phyloP scores from a whole-genome alignment of 495 filamentous ascomycete genomes.

The Penicillium mononematosum region DNA sequence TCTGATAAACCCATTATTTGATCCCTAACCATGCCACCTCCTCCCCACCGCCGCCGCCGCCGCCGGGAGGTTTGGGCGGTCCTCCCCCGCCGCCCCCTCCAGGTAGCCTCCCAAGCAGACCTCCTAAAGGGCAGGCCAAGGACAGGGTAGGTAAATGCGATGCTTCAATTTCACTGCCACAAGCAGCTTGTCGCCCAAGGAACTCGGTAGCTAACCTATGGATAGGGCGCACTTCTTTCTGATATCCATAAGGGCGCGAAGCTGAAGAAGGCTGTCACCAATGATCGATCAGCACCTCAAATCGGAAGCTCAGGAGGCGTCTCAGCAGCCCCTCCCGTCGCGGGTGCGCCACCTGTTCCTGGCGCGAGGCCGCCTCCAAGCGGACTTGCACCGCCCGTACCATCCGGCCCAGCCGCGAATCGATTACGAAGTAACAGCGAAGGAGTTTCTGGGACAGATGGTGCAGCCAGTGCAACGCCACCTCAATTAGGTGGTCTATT shows the following conservation, averaged over 20 bases:
- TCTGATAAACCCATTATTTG: conserved; percentile 7
- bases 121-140: conserved; percentile 46
- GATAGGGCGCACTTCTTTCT: conserved; percentile 78
- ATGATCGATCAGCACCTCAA: conserved; percentile 86
- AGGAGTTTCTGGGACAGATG: conserved; percentile 46
- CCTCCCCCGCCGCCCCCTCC: conserved; percentile 67
- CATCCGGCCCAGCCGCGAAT: conserved; percentile 52
- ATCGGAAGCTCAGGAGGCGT: conserved; percentile 57
- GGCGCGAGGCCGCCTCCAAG: conserved; percentile 59
- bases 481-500: conserved; percentile 87
- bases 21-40: conserved; percentile 57
- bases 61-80: conserved; percentile 62
- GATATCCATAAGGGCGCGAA: conserved; percentile 82
- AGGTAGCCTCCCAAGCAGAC: conserved; percentile 47
- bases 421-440: conserved; percentile 83
- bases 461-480: conserved; percentile 47
- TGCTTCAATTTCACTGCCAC: background rate
- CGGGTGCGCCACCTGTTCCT: conserved; percentile 80
- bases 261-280: conserved; percentile 87
- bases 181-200: no score
- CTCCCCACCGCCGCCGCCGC: conserved; percentile 70
- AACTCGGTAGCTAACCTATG: conserved; percentile 29
- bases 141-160: conserved; percentile 51
- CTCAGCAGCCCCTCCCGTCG: conserved; percentile 57
- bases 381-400: conserved; percentile 75